Percentiles rank a stretch among this genome's conserved stretches.
These are phyloP conservation scores for Apiospora malaysiana DNA, from an alignment of 2,329 filamentous ascomycete species.

Conservation along the genomic window DNA sequence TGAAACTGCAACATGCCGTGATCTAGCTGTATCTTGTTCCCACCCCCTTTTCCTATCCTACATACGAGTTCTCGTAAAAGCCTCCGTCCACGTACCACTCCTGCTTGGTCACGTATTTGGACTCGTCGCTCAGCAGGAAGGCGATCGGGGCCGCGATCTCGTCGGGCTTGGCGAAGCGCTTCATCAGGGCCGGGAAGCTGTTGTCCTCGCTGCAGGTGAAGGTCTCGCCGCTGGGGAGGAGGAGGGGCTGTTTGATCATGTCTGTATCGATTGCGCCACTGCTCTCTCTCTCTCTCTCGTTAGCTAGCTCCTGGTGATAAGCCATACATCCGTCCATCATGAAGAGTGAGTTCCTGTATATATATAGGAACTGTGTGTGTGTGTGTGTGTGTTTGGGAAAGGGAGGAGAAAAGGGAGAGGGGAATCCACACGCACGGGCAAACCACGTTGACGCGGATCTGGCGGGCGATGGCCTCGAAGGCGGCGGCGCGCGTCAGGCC, in stretches of 20 bases:
- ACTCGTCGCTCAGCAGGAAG: conserved; percentile 39
- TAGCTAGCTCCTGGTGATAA: background rate
- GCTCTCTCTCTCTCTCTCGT: background rate
- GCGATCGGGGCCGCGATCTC: conserved; percentile 37
- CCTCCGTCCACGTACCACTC: conserved; percentile 37
- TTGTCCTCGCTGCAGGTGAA: conserved; percentile 21
- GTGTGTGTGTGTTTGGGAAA: too few relatives aligned
- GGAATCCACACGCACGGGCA: conserved; percentile 27
- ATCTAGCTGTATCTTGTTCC: too few relatives aligned
- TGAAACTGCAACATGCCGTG: too few relatives aligned
- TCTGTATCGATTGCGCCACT: conserved; percentile 25
- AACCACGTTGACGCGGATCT: conserved; percentile 32
- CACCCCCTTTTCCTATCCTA: background rate
- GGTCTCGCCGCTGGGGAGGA: conserved; percentile 21
- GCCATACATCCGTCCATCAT: too few relatives aligned
- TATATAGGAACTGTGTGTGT: too few relatives aligned
- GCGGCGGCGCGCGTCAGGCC: conserved; percentile 38
- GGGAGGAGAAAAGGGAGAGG: background rate
- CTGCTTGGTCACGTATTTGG: conserved; percentile 34
- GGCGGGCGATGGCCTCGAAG: conserved; percentile 33
- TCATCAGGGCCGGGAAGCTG: conserved; percentile 30
- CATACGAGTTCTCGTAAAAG: conserved; percentile 24
- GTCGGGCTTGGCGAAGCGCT: conserved; percentile 36
- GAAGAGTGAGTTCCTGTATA: too few relatives aligned
- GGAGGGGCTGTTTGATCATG: conserved; percentile 22